Conservation (phyloP, 441 rosid species). For the Pelargonium myrrhifolium region DNA sequence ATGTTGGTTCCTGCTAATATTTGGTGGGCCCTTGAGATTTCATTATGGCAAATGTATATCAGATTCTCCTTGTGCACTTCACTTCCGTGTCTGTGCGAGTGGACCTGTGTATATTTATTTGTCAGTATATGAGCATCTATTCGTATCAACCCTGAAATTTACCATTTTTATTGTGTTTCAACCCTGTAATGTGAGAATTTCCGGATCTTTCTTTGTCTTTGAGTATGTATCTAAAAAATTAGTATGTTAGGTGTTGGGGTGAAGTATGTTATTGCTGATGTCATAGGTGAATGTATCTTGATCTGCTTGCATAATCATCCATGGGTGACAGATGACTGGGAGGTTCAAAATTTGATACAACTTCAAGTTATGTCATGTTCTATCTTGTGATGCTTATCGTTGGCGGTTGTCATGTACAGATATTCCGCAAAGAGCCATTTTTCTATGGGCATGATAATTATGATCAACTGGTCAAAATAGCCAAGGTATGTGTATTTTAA, state of each 20-base stretch:
- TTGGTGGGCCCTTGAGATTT: not conserved
- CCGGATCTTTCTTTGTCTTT: not conserved
- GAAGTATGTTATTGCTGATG: not conserved
- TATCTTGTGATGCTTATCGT: slow-evolving; percentile 19
- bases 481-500: slow-evolving; percentile 48
- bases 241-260: not conserved
- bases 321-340: not conserved
- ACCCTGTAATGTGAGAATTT: not conserved
- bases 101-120: no score
- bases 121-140: no score
- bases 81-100: no score
- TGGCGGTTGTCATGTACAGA: slow-evolving; percentile 39
- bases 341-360: not conserved
- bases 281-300: not conserved
- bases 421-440: slow-evolving; percentile 84
- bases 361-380: not conserved
- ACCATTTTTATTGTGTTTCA: no score
- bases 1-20: no score
- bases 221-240: not conserved
- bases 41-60: no score
- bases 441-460: slow-evolving; percentile 88
- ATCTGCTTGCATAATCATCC: slow-evolving; percentile 1
- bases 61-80: no score
- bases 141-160: no score
- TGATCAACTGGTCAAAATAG: slow-evolving; percentile 79